These are phyloP conservation scores for Boletus barrowsii DNA, from an alignment of 768 basidiomycete species.

Conservation along the genomic window DNA sequence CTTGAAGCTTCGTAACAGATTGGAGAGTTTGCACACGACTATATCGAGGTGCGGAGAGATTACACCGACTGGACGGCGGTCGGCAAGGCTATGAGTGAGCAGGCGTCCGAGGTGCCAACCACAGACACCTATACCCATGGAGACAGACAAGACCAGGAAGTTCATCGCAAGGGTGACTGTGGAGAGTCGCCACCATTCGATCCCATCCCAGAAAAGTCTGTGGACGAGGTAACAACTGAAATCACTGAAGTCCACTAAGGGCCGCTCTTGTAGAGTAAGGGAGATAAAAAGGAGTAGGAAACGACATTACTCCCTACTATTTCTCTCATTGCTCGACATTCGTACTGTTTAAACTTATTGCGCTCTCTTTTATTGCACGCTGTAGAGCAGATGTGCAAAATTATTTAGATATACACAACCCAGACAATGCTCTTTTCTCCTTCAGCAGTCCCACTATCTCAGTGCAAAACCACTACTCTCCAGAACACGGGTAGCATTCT, in stretches of 20 bases:
- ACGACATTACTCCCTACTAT: neutral
- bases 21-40: constrained; percentile 68
- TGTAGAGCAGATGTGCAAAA: neutral
- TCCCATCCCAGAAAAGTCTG: constrained; percentile 14
- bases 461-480: constrained; percentile 48
- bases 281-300: neutral
- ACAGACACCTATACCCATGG: constrained; percentile 25
- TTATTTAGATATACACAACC: too few species aligned
- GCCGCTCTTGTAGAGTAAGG: neutral
- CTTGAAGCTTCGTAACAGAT: constrained; percentile 37
- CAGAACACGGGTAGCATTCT: constrained; percentile 9
- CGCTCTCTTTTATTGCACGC: neutral
- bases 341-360: neutral
- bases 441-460: constrained; percentile 70
- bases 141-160: constrained; percentile 36
- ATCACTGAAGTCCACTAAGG: neutral
- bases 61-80: constrained; percentile 50
- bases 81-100: constrained; percentile 17
- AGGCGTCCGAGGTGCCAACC: constrained; percentile 6
- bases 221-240: neutral
- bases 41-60: constrained; percentile 67
- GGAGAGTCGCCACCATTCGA: constrained; percentile 19
- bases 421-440: neutral
- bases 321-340: neutral
- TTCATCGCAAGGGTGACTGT: neutral